phyloP scores from a whole-genome alignment of 2,329 filamentous ascomycete species.

The Davidsoniella eucalypti region DNA sequence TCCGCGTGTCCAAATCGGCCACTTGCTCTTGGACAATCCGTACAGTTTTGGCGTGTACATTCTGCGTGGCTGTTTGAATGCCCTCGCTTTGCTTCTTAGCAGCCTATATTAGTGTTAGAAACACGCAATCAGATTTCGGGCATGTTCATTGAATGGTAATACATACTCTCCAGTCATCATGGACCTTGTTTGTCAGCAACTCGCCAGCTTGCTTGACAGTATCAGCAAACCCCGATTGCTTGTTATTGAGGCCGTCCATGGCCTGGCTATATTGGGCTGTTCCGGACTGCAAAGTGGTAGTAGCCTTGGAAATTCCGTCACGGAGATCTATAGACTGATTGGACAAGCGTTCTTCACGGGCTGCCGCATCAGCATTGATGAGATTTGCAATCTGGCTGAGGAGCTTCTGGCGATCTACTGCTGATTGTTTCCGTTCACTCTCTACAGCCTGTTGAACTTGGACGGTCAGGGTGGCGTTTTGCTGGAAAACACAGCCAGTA shows the following conservation, averaged over 20 bases:
- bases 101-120: conserved; percentile 27
- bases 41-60: conserved; percentile 80
- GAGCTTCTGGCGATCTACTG: conserved; percentile 44
- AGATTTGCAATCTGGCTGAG: conserved; percentile 43
- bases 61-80: conserved; percentile 68
- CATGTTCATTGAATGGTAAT: neutral
- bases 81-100: conserved; percentile 68
- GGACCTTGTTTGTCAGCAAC: conserved; percentile 61
- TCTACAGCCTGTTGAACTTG: conserved; percentile 54
- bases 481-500: conserved; percentile 37
- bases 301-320: conserved; percentile 29
- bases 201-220: conserved; percentile 60
- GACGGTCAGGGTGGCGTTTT: conserved; percentile 47
- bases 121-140: neutral
- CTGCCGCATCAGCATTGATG: conserved; percentile 14
- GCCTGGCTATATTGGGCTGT: conserved; percentile 49
- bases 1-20: conserved; percentile 70
- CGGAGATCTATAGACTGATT: conserved; percentile 3
- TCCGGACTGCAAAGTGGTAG: conserved; percentile 46
- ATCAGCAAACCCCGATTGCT: conserved; percentile 51
- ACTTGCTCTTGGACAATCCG: conserved; percentile 82
- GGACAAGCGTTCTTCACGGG: conserved; percentile 7
- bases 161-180: conserved; percentile 69
- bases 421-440: conserved; percentile 53
- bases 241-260: conserved; percentile 59